A percentile compares a stretch with the other conserved stretches of the same genome.
These are phyloP conservation scores for Cutaneotrichosporon cavernicola DNA, from an alignment of 1,284 basidiomycete genomes.

Conservation along the genomic window DNA sequence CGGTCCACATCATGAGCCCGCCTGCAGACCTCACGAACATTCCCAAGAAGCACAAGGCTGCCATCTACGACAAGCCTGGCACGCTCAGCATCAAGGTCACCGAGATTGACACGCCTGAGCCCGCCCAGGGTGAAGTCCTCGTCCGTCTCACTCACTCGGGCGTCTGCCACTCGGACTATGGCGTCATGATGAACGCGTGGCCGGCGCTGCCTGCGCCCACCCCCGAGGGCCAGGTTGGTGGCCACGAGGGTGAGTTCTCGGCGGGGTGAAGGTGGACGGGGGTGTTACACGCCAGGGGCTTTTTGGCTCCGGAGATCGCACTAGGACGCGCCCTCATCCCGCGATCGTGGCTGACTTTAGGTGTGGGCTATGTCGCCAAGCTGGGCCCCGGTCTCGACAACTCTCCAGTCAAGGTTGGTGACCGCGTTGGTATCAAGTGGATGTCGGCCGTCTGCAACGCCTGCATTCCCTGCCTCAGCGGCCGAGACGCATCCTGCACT, in stretches of 20 bases:
- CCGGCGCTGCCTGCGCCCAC: constrained; percentile 19
- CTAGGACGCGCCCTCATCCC: no score
- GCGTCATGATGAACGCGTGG: constrained; percentile 22
- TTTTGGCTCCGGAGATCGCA: no score
- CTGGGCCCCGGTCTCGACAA: constrained; percentile 20
- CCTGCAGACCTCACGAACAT: constrained; percentile 9
- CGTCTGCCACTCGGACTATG: constrained; percentile 24
- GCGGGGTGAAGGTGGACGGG: neutral
- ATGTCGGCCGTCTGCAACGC: constrained; percentile 16
- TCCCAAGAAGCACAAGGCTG: constrained; percentile 24
- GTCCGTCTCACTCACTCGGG: constrained; percentile 24
- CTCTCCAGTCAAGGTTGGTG: constrained; percentile 23
- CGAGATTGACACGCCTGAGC: constrained; percentile 23
- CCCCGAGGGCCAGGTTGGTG: constrained; percentile 19
- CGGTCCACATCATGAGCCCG: neutral
- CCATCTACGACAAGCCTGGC: constrained; percentile 24
- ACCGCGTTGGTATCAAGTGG: constrained; percentile 26
- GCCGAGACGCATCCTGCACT: constrained; percentile 16
- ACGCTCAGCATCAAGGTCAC: constrained; percentile 21
- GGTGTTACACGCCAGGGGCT: neutral
- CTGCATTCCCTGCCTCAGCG: constrained; percentile 16
- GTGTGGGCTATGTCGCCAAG: constrained; percentile 21
- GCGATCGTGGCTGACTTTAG: neutral
- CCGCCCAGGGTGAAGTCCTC: constrained; percentile 20
- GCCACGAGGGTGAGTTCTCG: constrained; percentile 20